Conservation (phyloP, 73 alveolate species). For the Urostyla sp. region DNA sequence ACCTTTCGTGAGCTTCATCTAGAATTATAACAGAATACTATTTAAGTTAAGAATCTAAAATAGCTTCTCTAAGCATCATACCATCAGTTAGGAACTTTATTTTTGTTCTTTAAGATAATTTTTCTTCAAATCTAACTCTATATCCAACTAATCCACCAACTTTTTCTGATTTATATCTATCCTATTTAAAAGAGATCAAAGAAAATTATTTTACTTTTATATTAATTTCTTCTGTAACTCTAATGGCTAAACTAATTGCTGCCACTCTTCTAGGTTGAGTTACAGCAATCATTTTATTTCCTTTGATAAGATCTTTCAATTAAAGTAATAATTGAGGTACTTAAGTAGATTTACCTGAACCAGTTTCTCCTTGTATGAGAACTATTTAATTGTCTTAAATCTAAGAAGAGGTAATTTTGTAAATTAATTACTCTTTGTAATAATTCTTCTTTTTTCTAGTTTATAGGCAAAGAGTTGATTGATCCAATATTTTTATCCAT, state of each 20-base stretch:
- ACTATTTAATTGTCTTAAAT: constrained; percentile 53
- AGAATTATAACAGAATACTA: constrained; percentile 87
- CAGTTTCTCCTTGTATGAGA: constrained; percentile 80
- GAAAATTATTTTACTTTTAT: constrained; percentile 37
- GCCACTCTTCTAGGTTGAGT: constrained; percentile 99
- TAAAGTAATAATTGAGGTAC: constrained; percentile 70
- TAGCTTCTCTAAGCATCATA: constrained; percentile 95
- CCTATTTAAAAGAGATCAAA: too few relatives aligned
- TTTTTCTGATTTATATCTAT: constrained; percentile 53
- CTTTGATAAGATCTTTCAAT: neutral
- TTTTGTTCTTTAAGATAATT: constrained; percentile 78
- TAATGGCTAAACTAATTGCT: constrained; percentile 93
- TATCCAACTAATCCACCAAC: constrained; percentile 91
- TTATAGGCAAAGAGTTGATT: too few relatives aligned
- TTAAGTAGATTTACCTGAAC: constrained; percentile 84
- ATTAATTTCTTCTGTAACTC: constrained; percentile 97
- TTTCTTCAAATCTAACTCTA: constrained; percentile 89
- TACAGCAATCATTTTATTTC: constrained; percentile 69
- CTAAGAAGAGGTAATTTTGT: too few relatives aligned
- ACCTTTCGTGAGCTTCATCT: constrained; percentile 98
- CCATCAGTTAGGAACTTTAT: constrained; percentile 94
- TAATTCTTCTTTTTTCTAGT: too few relatives aligned
- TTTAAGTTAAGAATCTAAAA: constrained; percentile 86
- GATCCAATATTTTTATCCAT: too few relatives aligned
- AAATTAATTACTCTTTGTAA: too few relatives aligned